Conservation (phyloP, 2,329 filamentous ascomycete species). For the Colletotrichum theobromicola region DNA sequence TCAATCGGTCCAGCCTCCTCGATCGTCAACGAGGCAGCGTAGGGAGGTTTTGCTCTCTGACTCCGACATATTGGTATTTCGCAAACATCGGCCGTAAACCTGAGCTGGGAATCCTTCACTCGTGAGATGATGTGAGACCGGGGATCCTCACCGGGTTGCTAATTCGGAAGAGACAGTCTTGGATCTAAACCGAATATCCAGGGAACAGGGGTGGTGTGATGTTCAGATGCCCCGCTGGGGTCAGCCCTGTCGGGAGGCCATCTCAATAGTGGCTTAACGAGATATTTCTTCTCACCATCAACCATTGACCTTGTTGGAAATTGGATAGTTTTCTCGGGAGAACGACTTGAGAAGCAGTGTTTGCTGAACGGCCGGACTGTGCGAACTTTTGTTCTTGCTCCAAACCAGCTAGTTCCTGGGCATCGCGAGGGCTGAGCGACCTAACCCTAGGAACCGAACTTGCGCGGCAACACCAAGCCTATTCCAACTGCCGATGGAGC, state of each 20-base stretch:
- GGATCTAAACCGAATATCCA: neutral
- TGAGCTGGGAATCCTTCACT: constrained; percentile 20
- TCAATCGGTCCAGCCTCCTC: neutral
- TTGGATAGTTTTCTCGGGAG: neutral
- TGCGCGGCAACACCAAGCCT: neutral
- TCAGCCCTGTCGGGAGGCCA: constrained; percentile 21
- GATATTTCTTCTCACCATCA: constrained; percentile 10
- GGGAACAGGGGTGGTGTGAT: constrained; percentile 17
- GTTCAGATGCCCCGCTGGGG: constrained; percentile 20
- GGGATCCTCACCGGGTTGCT: constrained; percentile 24
- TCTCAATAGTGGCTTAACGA: constrained; percentile 3
- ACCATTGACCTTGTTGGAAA: constrained; percentile 20
- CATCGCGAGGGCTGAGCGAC: neutral
- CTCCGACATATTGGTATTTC: neutral
- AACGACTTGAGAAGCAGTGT: neutral
- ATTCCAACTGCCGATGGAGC: neutral
- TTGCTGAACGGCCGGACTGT: neutral
- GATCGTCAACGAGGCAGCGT: constrained; percentile 4
- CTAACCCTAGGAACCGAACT: neutral
- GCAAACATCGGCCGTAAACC: neutral
- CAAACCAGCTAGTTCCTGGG: neutral
- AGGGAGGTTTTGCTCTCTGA: neutral
- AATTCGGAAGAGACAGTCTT: constrained; percentile 15
- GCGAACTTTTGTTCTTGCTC: neutral
- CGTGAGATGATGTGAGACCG: constrained; percentile 6